Base-by-base conservation (phyloP, 2,329 filamentous ascomycete genomes). In the Furcasterigmium furcatum region DNA sequence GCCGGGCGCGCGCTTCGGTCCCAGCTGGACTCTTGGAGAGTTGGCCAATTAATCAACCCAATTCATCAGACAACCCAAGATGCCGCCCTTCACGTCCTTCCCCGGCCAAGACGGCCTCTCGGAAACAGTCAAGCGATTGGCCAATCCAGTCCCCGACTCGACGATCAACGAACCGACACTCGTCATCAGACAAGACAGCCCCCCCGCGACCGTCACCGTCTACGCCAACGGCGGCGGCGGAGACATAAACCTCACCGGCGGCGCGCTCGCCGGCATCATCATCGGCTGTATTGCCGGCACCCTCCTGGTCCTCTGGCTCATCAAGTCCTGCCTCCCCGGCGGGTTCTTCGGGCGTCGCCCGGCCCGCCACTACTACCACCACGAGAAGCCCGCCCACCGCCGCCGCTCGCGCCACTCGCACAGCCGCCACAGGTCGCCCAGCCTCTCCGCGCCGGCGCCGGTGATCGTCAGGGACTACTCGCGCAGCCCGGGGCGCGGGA, bases 181-280 rank as follows among this genome's bases (percentile, higher is more conserved):
- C 36, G 36, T 39, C 12, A 19, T 22, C 20, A 16, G 36, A 4
- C 36, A 39, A 24, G 36, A 39, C 19, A 20, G 12, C 4, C 22
- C 36, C 13, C 36, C 36, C 19, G 52, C 55, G 10, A 66, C 65
- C 2, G 57, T 66, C 4, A 68, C 66, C 2, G 55, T 68, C 19
- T 43, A 55, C 10, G n/a, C 54, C 1, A 38, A 49, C 40, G 49
- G 53, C 13, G 47, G 51, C 7, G 43, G 50, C 2, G 54, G 54
- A 1, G 39, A 50, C 25, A 57, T 47, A n/a, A 51, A 45, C 10
- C 62, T 77, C 12, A 67, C 61, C 35, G 72, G 71, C 41, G 74
- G 74, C 38, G 73, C 71, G 39, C 77, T 78, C 41, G 73, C 72
- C 1, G 74, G 73, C 38, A 77, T 77, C 47, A 70, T 77, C 39